Evolutionary conservation across 2,329 filamentous ascomycete genomes (phyloP).

Genomic region (Fusarium metavorans): DNA sequence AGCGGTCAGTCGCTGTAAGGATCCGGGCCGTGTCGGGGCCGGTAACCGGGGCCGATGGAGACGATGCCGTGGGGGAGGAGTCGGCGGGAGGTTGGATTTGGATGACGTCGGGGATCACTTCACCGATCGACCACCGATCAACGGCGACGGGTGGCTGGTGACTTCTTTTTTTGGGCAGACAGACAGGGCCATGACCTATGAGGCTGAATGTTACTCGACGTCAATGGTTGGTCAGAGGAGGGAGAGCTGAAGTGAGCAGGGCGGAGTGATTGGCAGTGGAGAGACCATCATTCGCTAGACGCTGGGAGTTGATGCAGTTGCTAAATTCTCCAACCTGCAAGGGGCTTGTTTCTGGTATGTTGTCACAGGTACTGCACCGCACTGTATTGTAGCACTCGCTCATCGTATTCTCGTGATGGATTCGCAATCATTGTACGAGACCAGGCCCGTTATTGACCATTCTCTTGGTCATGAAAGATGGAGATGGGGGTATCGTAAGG

Average conservation of each 20-base stretch:
- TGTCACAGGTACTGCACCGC: neutral
- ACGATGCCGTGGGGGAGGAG: neutral
- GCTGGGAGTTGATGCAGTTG: neutral
- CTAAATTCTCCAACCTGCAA: neutral
- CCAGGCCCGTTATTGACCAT: neutral
- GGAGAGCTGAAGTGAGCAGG: neutral
- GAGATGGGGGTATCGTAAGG: neutral
- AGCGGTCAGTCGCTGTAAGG: slow-evolving; percentile 2
- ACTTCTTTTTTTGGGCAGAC: neutral
- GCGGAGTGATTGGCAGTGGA: neutral
- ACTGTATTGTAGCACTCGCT: neutral
- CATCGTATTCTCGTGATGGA: neutral
- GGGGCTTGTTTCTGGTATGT: neutral
- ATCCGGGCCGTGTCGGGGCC: slow-evolving; percentile 20
- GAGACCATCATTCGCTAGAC: neutral
- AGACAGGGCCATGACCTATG: neutral
- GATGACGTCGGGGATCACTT: neutral
- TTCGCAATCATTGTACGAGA: neutral
- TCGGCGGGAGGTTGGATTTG: neutral
- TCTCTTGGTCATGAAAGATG: neutral
- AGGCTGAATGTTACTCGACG: slow-evolving; percentile 2
- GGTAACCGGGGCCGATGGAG: slow-evolving; percentile 25
- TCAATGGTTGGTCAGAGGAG: neutral
- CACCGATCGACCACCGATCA: neutral
- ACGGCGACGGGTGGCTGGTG: slow-evolving; percentile 3